These are phyloP conservation scores for Spiromastix sp. DNA, from an alignment of 2,329 filamentous ascomycete species.

Conservation along the genomic window DNA sequence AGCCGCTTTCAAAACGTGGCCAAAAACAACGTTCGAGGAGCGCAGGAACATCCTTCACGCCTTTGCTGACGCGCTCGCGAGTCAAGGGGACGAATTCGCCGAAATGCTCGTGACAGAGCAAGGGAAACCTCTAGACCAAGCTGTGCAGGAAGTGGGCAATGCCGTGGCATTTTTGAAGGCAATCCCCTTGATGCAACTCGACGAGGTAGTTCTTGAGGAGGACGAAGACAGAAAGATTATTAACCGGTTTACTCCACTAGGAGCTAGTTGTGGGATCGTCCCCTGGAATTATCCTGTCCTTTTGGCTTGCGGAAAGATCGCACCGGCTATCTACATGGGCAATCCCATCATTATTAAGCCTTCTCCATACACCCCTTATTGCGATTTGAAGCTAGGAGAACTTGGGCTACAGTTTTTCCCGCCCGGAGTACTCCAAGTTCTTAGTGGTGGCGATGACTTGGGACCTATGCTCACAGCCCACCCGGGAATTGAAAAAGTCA, in stretches of 20 bases:
- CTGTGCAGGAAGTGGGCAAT: not conserved
- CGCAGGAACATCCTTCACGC: slow-evolving; percentile 31
- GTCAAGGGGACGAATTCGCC: slow-evolving; percentile 33
- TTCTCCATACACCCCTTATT: slow-evolving; percentile 27
- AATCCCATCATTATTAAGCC: slow-evolving; percentile 49
- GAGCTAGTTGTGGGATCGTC: slow-evolving; percentile 34
- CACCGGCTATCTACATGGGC: slow-evolving; percentile 46
- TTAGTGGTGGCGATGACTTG: slow-evolving; percentile 51
- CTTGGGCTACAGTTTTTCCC: slow-evolving; percentile 49
- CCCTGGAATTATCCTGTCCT: slow-evolving; percentile 39
- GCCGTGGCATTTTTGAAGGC: slow-evolving; percentile 2
- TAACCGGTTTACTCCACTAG: slow-evolving; percentile 6
- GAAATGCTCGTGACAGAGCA: slow-evolving; percentile 39
- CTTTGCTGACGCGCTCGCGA: slow-evolving; percentile 31
- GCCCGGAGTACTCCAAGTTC: slow-evolving; percentile 50
- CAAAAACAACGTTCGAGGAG: slow-evolving; percentile 33
- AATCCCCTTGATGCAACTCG: slow-evolving; percentile 18
- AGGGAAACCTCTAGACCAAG: slow-evolving; percentile 35
- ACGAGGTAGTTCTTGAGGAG: slow-evolving; percentile 36
- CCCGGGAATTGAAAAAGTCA: slow-evolving; percentile 51
- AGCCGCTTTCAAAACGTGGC: slow-evolving; percentile 39
- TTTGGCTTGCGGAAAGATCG: slow-evolving; percentile 42
- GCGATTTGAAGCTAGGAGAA: slow-evolving; percentile 50
- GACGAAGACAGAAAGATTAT: slow-evolving; percentile 20
- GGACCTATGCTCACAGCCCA: slow-evolving; percentile 51